Evolutionary conservation across 106 monocot genomes (phyloP).

Genomic region (Dactylorhiza incarnata): DNA sequence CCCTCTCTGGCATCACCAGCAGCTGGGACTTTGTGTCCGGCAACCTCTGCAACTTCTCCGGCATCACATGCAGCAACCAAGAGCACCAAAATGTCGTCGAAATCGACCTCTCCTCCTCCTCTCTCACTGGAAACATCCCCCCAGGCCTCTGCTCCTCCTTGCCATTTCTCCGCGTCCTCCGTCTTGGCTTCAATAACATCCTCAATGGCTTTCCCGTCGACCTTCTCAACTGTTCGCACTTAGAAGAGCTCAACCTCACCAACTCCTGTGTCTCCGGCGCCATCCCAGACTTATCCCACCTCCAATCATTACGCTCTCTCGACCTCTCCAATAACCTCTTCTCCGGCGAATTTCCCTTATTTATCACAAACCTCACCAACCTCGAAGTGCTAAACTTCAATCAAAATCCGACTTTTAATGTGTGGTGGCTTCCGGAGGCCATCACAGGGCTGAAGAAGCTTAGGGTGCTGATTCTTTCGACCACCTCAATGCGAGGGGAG

Average conservation of each 20-base stretch:
- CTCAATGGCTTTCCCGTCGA: slow-evolving; percentile 43
- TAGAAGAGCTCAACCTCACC: slow-evolving; percentile 64
- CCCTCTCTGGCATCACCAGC: slow-evolving; percentile 40
- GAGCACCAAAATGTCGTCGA: slow-evolving; percentile 13
- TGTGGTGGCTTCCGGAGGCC: slow-evolving; percentile 56
- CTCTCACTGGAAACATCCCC: slow-evolving; percentile 50
- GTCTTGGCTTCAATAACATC: slow-evolving; percentile 43
- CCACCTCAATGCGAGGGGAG: slow-evolving; percentile 55
- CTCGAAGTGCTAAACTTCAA: slow-evolving; percentile 71
- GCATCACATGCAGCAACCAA: slow-evolving; percentile 46
- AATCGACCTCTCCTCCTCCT: slow-evolving; percentile 68
- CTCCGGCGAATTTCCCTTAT: slow-evolving; percentile 62
- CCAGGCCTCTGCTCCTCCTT: slow-evolving; percentile 48
- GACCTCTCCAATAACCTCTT: slow-evolving; percentile 77
- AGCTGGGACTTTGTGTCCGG: slow-evolving; percentile 31
- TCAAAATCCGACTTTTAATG: slow-evolving; percentile 61
- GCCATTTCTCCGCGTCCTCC: slow-evolving; percentile 51
- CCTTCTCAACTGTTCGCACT: slow-evolving; percentile 55
- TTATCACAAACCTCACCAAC: slow-evolving; percentile 57
- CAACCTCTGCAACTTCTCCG: slow-evolving; percentile 42
- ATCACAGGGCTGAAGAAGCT: slow-evolving; percentile 44
- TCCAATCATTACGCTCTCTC: slow-evolving; percentile 40
- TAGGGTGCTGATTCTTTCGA: slow-evolving; percentile 66
- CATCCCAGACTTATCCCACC: slow-evolving; percentile 61
- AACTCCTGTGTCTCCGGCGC: slow-evolving; percentile 39